Conservation (phyloP, 2,329 filamentous ascomycete species). For the Sporothrix pallida region DNA sequence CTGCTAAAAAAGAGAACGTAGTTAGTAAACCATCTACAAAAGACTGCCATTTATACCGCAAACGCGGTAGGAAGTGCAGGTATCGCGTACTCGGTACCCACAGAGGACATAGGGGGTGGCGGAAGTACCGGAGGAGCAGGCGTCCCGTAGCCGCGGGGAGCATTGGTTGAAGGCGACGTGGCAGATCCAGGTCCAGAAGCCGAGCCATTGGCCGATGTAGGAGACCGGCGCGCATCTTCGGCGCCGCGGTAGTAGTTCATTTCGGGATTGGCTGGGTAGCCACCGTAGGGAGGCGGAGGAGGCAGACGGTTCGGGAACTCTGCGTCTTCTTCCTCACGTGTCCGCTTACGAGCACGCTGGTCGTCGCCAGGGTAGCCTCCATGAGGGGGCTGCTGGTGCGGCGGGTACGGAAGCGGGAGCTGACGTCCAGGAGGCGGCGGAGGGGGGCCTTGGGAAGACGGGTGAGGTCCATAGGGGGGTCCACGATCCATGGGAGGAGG, state of each 20-base stretch:
- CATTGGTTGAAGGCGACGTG: slow-evolving; percentile 49
- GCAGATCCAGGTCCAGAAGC: slow-evolving; percentile 42
- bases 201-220: slow-evolving; percentile 32
- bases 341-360: slow-evolving; percentile 33
- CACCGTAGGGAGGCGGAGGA: slow-evolving; percentile 33
- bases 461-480: slow-evolving; percentile 26
- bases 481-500: slow-evolving; percentile 27
- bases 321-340: slow-evolving; percentile 36
- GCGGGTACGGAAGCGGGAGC: slow-evolving; percentile 45
- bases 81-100: slow-evolving; percentile 38
- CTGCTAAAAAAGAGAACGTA: slow-evolving; percentile 42
- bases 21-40: slow-evolving; percentile 29
- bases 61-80: slow-evolving; percentile 23
- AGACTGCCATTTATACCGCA: slow-evolving; percentile 7
- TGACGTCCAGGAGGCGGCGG: slow-evolving; percentile 44
- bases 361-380: slow-evolving; percentile 33
- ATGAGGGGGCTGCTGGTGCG: background rate
- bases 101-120: slow-evolving; percentile 41
- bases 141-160: slow-evolving; percentile 44
- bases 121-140: slow-evolving; percentile 48
- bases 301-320: slow-evolving; percentile 34
- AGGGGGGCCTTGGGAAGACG: slow-evolving; percentile 20
- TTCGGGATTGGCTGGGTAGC: slow-evolving; percentile 28
- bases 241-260: slow-evolving; percentile 34
- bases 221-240: slow-evolving; percentile 36